Base-by-base conservation (phyloP, 1,284 basidiomycete genomes). In the Cronartium ribicola region DNA sequence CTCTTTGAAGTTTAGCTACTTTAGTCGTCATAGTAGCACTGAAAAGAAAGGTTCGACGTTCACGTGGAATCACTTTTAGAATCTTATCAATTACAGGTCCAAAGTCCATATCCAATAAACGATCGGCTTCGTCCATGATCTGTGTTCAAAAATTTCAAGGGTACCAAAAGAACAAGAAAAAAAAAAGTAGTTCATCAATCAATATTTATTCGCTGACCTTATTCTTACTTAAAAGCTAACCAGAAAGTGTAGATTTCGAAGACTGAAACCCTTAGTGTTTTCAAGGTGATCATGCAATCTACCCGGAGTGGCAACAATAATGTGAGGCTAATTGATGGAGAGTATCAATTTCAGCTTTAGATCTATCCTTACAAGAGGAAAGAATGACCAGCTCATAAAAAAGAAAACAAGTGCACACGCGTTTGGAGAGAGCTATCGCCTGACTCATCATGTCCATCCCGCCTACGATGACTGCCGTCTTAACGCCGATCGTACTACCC, bases 1-100 rank as follows among this genome's bases (percentile, higher is more conserved):
- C 95, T 71, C 96, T 85, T 81, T 98, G 95, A 7, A 99, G 85
- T 82, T 98, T 98, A 36, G 92, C 94, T 10, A 99, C 94, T 83
- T 98, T 98, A 29, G 93, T 96, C 2, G 95, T 97, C 94, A 99
- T 98, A n/a, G 96, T 99, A 0, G 96, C 96, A 14, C 94, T 96
- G 84, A 96, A 99, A 1, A 99, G 86, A 81, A 94, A 98, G 0
- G 96, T 99, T 44, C 89, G 91, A 22, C 96, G 87, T 79, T 98
- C 94, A 79, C 89, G 91, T 20, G 96, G 96, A 77, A 98, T 90
- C 59, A 91, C 88, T 83, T 96, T 96, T 60, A 99, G 85, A 76
- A 99, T 93, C 84, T 94, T 95, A 84, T 98, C 96, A 77, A 99
- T 94, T 74, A 92, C 90, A 46, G 92, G 90, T 20, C 94, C 94